Percentiles rank a stretch among this genome's conserved stretches.
Evolutionary conservation across 768 basidiomycete species (phyloP).

Genomic region (Lactifluus pinguis): DNA sequence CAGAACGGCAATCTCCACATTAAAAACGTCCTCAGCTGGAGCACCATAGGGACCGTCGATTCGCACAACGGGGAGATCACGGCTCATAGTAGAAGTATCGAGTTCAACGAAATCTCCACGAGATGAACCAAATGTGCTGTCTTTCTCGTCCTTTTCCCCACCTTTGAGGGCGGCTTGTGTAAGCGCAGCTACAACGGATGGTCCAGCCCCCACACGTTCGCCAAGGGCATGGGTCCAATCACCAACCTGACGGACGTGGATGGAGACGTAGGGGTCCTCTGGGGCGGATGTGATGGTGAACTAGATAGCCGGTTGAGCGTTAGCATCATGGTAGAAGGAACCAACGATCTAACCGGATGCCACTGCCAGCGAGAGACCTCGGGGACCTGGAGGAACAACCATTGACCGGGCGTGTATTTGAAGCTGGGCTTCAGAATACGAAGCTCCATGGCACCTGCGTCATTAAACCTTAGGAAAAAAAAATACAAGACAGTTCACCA

Average conservation of each 20-base stretch:
- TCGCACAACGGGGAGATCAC: slow-evolving; percentile 56
- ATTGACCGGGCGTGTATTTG: slow-evolving; percentile 86
- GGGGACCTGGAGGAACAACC: slow-evolving; percentile 85
- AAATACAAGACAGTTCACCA: neutral
- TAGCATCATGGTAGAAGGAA: neutral
- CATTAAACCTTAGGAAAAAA: neutral
- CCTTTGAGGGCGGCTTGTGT: slow-evolving; percentile 75
- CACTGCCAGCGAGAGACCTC: slow-evolving; percentile 80
- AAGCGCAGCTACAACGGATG: slow-evolving; percentile 66
- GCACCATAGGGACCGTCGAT: slow-evolving; percentile 93
- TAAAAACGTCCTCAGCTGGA: slow-evolving; percentile 86
- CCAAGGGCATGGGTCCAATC: slow-evolving; percentile 82
- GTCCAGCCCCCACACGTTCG: slow-evolving; percentile 76
- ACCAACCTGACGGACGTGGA: slow-evolving; percentile 92
- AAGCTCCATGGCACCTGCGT: slow-evolving; percentile 79
- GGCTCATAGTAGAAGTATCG: slow-evolving; percentile 39
- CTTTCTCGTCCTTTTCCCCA: slow-evolving; percentile 48
- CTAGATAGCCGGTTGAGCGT: slow-evolving; percentile 30
- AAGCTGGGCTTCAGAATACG: slow-evolving; percentile 88
- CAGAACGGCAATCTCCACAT: slow-evolving; percentile 79
- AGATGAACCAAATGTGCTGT: slow-evolving; percentile 28
- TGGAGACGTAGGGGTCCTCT: slow-evolving; percentile 84
- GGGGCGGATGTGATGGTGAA: slow-evolving; percentile 95
- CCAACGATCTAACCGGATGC: slow-evolving; percentile 74
- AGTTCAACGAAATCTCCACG: slow-evolving; percentile 82